Percentiles rank a stretch among this genome's conserved stretches.
Conservation (phyloP, 768 basidiomycete species). For the Mycena maculata region DNA sequence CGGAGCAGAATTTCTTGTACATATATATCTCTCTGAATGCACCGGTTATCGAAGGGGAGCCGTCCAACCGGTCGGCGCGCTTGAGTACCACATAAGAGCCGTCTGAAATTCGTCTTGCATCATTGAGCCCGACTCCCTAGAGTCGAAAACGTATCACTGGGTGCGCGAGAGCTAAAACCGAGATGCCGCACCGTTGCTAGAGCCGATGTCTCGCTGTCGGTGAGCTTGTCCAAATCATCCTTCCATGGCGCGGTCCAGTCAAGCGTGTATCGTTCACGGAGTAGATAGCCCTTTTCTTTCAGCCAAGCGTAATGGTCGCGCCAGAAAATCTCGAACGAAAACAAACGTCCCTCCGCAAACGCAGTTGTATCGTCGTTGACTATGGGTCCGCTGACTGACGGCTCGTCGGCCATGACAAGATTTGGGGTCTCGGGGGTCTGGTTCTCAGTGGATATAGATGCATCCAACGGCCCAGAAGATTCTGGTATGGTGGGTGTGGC, state of each 20-base stretch:
- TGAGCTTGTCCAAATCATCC: background rate
- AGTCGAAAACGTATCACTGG: too few species aligned
- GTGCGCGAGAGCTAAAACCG: too few species aligned
- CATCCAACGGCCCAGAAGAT: too few species aligned
- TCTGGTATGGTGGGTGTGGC: too few species aligned
- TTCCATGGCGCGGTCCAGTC: constrained; percentile 29
- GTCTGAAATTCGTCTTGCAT: constrained; percentile 29
- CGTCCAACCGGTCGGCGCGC: background rate
- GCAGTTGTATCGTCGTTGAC: too few species aligned
- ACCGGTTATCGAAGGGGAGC: background rate
- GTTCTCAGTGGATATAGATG: too few species aligned
- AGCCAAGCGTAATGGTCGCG: constrained; percentile 21
- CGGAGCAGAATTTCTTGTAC: constrained; percentile 31
- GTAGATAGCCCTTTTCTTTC: constrained; percentile 7
- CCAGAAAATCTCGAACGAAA: background rate
- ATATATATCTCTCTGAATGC: constrained; percentile 24
- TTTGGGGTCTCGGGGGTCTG: too few species aligned
- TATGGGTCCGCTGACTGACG: too few species aligned
- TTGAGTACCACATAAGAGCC: constrained; percentile 38
- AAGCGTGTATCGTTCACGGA: background rate
- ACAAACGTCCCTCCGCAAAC: background rate
- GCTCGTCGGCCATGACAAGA: too few species aligned
- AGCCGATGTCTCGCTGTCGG: too few species aligned
- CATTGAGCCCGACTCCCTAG: background rate
- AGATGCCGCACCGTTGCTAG: too few species aligned